Evolutionary conservation across 805 yeast species (phyloP).

Genomic region (Isabelozyma gotoi): DNA sequence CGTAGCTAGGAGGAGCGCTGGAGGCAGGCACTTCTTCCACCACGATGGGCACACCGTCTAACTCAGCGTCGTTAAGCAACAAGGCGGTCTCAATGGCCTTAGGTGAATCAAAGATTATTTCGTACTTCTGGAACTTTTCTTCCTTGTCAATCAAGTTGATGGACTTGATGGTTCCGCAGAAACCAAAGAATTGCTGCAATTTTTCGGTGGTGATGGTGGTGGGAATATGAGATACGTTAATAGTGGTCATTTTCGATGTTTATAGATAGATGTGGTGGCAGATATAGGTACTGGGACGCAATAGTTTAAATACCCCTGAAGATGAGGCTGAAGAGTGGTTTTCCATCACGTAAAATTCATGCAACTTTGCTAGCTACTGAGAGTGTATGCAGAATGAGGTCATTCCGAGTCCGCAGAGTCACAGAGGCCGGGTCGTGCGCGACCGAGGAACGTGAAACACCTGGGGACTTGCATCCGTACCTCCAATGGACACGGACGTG

Average conservation of each 20-base stretch:
- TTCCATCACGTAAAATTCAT: no score
- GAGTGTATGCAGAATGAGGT: background rate
- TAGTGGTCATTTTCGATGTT: constrained; percentile 29
- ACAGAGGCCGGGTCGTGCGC: no score
- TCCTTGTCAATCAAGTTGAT: constrained; percentile 30
- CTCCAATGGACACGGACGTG: no score
- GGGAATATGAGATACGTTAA: constrained; percentile 60
- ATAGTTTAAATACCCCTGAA: background rate
- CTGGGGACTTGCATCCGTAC: no score
- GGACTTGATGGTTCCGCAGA: constrained; percentile 58
- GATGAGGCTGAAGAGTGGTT: background rate
- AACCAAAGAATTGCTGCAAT: constrained; percentile 65
- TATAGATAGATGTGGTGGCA: background rate
- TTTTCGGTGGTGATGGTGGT: constrained; percentile 47
- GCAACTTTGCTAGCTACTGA: no score
- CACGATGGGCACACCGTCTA: constrained; percentile 55
- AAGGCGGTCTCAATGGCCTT: constrained; percentile 72
- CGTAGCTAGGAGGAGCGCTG: constrained; percentile 12
- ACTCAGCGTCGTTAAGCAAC: constrained; percentile 69
- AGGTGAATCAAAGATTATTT: constrained; percentile 53
- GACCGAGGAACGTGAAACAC: no score
- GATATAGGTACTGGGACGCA: background rate
- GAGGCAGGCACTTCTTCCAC: constrained; percentile 35
- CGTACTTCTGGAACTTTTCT: constrained; percentile 38
- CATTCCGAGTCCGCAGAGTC: no score